A percentile compares a stretch with the other conserved stretches of the same genome.
Evolutionary conservation across 2,329 filamentous ascomycete genomes (phyloP).

Genomic region (Biscogniauxia mediterranea): DNA sequence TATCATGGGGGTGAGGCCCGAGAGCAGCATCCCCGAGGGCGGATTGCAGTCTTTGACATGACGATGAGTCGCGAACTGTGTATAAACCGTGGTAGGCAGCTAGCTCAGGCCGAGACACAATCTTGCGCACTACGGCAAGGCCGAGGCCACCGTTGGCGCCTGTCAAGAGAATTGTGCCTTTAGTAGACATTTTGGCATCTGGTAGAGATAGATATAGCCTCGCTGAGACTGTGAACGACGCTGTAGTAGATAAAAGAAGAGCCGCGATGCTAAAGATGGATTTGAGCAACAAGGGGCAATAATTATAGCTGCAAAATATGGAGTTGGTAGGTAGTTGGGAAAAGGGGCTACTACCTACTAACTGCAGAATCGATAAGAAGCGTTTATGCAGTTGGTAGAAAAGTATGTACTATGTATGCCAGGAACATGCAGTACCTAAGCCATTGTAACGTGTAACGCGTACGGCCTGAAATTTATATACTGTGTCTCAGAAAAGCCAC

Average conservation of each 20-base stretch:
- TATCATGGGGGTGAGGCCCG: conserved; percentile 7
- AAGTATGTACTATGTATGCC: too few species aligned
- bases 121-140: conserved; percentile 7
- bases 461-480: too few species aligned
- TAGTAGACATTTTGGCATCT: not conserved
- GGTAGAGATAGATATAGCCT: not conserved
- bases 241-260: not conserved
- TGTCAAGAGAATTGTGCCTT: conserved; percentile 16
- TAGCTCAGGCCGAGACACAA: conserved; percentile 2
- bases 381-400: not conserved
- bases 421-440: too few species aligned
- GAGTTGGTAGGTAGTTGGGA: not conserved
- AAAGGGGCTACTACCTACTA: too few species aligned
- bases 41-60: not conserved
- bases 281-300: not conserved
- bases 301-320: not conserved
- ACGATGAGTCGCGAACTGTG: conserved; percentile 7
- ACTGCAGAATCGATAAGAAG: not conserved
- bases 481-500: too few species aligned
- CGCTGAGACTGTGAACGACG: not conserved
- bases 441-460: too few species aligned
- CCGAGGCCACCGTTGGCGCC: conserved; percentile 21
- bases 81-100: conserved; percentile 14
- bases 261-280: not conserved
- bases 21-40: not conserved